Evolutionary conservation across 108 stramenopile species (phyloP), one percentile per base, ranked within the genome.

Genomic region (Asterionellopsis glacialis): DNA sequence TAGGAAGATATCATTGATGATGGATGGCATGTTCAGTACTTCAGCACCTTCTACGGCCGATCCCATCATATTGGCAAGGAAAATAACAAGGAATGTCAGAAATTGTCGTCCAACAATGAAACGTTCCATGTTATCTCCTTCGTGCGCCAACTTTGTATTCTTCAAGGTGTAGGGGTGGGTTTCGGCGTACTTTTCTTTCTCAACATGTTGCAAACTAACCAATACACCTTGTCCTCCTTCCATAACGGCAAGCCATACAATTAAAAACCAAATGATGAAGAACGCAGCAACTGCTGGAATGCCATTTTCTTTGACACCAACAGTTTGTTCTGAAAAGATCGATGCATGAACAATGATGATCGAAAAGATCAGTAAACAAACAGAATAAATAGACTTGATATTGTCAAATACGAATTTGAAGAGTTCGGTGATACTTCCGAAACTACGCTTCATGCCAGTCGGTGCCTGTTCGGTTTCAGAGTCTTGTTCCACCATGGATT

Each of bases 31-130:
- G 21, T 49, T 43, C 18, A 70, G 65, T 0, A 67, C 65, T 0
- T 23, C 7, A 55, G 63, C 58, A 23, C 39, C 65, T 15, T 40
- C 21, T 18, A 64, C 11, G 19, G 69, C 59, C 13, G 75, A 33
- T 14, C 61, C 55, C 13, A 14, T 38, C 56, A 72, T 25, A 65
- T 66, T 70, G 28, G 57, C 47, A 1, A 58, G 1, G 41, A 70
- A 70, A 41, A 76, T 39, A 13, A 61, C 42, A 9, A 76, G 42
- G 14, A 76, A 64, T 12, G 61, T 65, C 4, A 76, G 39, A 62
- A 70, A 76, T 56, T 76, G 75, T 1, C 75, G 42, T 43, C 75
- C 75, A 16, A 76, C 65, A 42, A 75, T 75, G 56, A 65, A 76
- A 10, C 75, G 57, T 52, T 66, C 59, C 65, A 70, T 43, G 49